A percentile compares a stretch with the other conserved stretches of the same genome.
Evolutionary conservation across 1,284 basidiomycete genomes (phyloP).

Genomic region (Trichosporon sp.): DNA sequence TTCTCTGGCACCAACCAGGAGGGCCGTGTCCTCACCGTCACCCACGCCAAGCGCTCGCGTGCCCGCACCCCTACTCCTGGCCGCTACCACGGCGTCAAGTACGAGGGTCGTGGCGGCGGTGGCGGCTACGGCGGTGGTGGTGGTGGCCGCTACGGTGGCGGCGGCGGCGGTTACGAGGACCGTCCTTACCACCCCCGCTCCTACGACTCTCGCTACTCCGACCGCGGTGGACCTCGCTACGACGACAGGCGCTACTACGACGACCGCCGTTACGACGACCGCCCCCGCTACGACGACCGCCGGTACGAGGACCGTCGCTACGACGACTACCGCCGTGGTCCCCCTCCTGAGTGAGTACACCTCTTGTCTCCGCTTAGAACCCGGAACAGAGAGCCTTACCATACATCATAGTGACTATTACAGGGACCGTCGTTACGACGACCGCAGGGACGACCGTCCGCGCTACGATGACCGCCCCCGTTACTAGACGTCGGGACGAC

Average conservation of each 20-base stretch:
- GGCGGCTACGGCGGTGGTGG: conserved; percentile 33
- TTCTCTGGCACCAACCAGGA: conserved; percentile 80
- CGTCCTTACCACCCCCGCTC: conserved; percentile 56
- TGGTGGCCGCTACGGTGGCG: conserved; percentile 54
- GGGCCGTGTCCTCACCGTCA: conserved; percentile 82
- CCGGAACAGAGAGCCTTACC: conserved; percentile 17
- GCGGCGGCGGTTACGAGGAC: conserved; percentile 40
- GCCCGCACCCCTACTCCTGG: conserved; percentile 95
- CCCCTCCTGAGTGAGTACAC: conserved; percentile 39
- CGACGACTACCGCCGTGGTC: conserved; percentile 62
- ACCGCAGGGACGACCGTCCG: conserved; percentile 37
- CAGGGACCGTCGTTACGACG: conserved; percentile 35
- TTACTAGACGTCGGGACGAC: conserved; percentile 33
- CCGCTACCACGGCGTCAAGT: conserved; percentile 69
- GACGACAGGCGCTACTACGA: conserved; percentile 58
- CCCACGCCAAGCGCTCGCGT: conserved; percentile 90
- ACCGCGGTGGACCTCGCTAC: conserved; percentile 51
- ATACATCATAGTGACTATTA: conserved; percentile 24
- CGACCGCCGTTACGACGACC: conserved; percentile 43
- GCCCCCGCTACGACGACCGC: conserved; percentile 59
- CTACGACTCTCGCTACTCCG: conserved; percentile 55
- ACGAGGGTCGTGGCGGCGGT: conserved; percentile 63
- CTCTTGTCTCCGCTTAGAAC: conserved; percentile 12
- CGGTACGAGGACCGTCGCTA: conserved; percentile 54
- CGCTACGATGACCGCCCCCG: conserved; percentile 45